These are phyloP conservation scores for Exophiala phaeomuriformis DNA, from an alignment of 2,329 filamentous ascomycete species.

Conservation along the genomic window DNA sequence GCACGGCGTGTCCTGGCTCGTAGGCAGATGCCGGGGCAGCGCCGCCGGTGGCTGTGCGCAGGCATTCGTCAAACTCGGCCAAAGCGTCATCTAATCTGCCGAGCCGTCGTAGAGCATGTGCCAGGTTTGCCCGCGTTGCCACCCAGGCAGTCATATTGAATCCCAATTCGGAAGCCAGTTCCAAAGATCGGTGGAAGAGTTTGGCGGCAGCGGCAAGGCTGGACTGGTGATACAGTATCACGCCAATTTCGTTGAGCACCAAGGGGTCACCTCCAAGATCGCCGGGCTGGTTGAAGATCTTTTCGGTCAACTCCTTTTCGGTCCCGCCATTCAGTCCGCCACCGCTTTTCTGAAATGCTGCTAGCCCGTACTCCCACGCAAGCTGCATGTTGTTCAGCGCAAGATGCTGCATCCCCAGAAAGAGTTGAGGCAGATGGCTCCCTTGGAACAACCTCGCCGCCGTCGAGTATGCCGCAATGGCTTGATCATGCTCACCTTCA, in stretches of 20 bases:
- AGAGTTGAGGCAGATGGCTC: slow-evolving; percentile 89
- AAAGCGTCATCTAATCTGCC: slow-evolving; percentile 64
- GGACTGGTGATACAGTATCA: slow-evolving; percentile 91
- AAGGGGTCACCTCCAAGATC: slow-evolving; percentile 60
- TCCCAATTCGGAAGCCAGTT: slow-evolving; percentile 70
- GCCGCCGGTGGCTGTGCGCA: slow-evolving; percentile 68
- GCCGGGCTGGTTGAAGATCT: slow-evolving; percentile 25
- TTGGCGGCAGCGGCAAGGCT: slow-evolving; percentile 66
- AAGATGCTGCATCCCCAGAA: slow-evolving; percentile 96
- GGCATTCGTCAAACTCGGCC: slow-evolving; percentile 75
- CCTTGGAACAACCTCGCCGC: slow-evolving; percentile 93
- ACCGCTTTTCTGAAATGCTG: slow-evolving; percentile 61
- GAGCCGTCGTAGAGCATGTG: slow-evolving; percentile 72
- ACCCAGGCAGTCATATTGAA: slow-evolving; percentile 77
- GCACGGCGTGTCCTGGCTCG: slow-evolving; percentile 17
- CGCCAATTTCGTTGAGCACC: slow-evolving; percentile 88
- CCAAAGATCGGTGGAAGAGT: slow-evolving; percentile 70
- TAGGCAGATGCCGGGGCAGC: slow-evolving; percentile 33
- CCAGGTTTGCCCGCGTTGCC: slow-evolving; percentile 78
- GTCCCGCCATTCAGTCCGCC: slow-evolving; percentile 33
- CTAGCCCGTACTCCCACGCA: slow-evolving; percentile 88
- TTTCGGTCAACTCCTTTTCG: slow-evolving; percentile 19
- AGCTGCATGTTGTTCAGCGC: slow-evolving; percentile 90
- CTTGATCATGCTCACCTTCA: slow-evolving; percentile 96
- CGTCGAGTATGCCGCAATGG: slow-evolving; percentile 94